Conservation (phyloP, 2,329 filamentous ascomycete genomes). For the Lachnellula occidentalis region DNA sequence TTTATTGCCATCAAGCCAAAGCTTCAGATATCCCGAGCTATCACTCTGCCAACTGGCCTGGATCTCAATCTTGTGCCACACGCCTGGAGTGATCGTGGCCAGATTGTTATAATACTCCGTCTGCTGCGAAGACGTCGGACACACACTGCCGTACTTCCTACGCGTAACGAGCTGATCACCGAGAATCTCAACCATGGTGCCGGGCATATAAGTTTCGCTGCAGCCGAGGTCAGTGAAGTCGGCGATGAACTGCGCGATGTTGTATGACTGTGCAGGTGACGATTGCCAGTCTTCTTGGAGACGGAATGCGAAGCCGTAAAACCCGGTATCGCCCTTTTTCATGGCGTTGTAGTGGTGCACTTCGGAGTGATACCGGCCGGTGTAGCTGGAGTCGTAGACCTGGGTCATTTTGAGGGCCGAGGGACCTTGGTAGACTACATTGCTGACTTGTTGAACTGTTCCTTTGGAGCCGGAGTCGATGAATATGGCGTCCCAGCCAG, state of each 20-base stretch:
- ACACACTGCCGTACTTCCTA: constrained; percentile 37
- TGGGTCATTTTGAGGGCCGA: constrained; percentile 30
- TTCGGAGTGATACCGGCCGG: constrained; percentile 45
- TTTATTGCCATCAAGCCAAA: constrained; percentile 43
- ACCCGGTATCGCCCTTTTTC: constrained; percentile 39
- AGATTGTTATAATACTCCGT: constrained; percentile 32
- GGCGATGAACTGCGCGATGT: constrained; percentile 47
- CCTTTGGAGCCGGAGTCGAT: constrained; percentile 6
- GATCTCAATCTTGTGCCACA: constrained; percentile 43
- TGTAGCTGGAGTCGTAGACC: constrained; percentile 37
- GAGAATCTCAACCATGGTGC: constrained; percentile 42
- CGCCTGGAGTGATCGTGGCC: constrained; percentile 36
- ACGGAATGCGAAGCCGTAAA: constrained; percentile 48
- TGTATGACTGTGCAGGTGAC: constrained; percentile 37
- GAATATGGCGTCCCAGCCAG: constrained; percentile 8
- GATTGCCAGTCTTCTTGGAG: constrained; percentile 43
- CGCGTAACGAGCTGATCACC: constrained; percentile 40
- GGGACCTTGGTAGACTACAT: constrained; percentile 8
- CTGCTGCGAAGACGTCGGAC: constrained; percentile 26
- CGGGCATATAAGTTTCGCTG: constrained; percentile 43
- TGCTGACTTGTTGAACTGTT: constrained; percentile 9
- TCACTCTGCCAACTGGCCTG: constrained; percentile 42
- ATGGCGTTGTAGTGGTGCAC: constrained; percentile 40
- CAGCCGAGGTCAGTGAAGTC: constrained; percentile 40
- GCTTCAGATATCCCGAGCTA: constrained; percentile 38